Percentiles rank a stretch among this genome's conserved stretches.
phyloP scores from a whole-genome alignment of 768 basidiomycete species.

The Tricholoma terreum region DNA sequence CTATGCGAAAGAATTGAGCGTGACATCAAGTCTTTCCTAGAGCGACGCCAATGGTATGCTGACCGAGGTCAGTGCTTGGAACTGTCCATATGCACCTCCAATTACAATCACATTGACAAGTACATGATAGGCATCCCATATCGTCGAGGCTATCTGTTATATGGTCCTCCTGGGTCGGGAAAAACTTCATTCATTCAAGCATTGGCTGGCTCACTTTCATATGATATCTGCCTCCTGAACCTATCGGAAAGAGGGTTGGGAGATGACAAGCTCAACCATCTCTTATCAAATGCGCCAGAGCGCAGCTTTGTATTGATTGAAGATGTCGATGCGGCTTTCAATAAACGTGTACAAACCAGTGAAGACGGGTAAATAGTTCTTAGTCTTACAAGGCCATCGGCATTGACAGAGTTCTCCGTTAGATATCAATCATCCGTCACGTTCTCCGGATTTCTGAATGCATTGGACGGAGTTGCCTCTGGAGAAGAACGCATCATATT shows the following conservation, averaged over 20 bases:
- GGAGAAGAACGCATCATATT: conserved; percentile 98
- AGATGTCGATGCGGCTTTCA: conserved; percentile 97
- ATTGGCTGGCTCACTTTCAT: conserved; percentile 84
- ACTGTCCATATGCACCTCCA: conserved; percentile 1
- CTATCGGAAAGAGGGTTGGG: conserved; percentile 93
- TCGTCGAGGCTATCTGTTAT: conserved; percentile 88
- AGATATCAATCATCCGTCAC: conserved; percentile 95
- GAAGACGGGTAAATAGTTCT: conserved; percentile 79
- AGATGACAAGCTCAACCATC: conserved; percentile 93
- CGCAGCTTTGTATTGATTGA: conserved; percentile 94
- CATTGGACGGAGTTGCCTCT: conserved; percentile 95
- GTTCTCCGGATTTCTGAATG: conserved; percentile 96
- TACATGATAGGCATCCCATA: conserved; percentile 82
- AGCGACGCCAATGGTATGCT: conserved; percentile 89
- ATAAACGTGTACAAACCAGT: conserved; percentile 82
- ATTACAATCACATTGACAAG: conserved; percentile 1
- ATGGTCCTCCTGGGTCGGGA: conserved; percentile 97
- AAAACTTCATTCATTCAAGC: conserved; percentile 99
- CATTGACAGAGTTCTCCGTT: conserved; percentile 7
- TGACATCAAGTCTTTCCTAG: conserved; percentile 81
- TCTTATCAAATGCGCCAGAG: conserved; percentile 90
- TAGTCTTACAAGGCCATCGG: neutral
- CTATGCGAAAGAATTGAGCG: conserved; percentile 80
- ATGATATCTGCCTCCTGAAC: conserved; percentile 95
- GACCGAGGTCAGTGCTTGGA: conserved; percentile 69